These are phyloP conservation scores for Teratosphaeria pseudoeucalypti DNA, from an alignment of 2,329 filamentous ascomycete genomes.

Conservation along the genomic window DNA sequence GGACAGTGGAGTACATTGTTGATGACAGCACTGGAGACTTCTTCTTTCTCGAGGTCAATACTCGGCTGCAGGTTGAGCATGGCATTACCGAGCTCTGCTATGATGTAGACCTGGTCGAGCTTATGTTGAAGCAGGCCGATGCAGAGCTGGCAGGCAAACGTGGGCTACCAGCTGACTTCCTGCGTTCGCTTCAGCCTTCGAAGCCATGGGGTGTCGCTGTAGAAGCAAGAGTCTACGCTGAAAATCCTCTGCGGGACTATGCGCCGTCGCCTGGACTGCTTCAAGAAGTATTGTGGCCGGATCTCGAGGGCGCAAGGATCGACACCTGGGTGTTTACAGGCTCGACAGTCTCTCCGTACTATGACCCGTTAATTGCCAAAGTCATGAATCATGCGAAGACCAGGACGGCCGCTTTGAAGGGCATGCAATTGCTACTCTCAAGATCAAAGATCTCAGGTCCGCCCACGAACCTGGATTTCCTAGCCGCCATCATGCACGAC, in stretches of 20 bases:
- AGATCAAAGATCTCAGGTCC: conserved; percentile 42
- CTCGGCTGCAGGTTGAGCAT: conserved; percentile 48
- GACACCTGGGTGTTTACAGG: conserved; percentile 56
- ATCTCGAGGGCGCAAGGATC: conserved; percentile 41
- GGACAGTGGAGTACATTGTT: conserved; percentile 83
- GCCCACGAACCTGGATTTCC: conserved; percentile 48
- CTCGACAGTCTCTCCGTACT: conserved; percentile 46
- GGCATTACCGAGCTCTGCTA: conserved; percentile 49
- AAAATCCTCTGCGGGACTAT: conserved; percentile 49
- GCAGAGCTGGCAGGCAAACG: conserved; percentile 35
- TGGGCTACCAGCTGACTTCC: conserved; percentile 32
- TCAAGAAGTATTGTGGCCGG: conserved; percentile 45
- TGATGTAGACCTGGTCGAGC: conserved; percentile 42
- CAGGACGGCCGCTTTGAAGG: conserved; percentile 33
- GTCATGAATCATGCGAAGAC: conserved; percentile 44
- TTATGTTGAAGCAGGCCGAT: conserved; percentile 48
- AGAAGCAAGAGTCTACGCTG: conserved; percentile 46
- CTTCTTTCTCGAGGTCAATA: conserved; percentile 56
- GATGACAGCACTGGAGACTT: conserved; percentile 73
- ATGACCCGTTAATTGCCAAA: conserved; percentile 32
- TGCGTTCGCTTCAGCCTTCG: conserved; percentile 34
- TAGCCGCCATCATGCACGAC: conserved; percentile 40
- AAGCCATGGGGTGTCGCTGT: conserved; percentile 40
- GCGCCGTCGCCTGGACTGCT: conserved; percentile 50
- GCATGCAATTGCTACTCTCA: conserved; percentile 34